phyloP scores from a whole-genome alignment of 495 filamentous ascomycete genomes.

The Chaetomidium leptoderma region DNA sequence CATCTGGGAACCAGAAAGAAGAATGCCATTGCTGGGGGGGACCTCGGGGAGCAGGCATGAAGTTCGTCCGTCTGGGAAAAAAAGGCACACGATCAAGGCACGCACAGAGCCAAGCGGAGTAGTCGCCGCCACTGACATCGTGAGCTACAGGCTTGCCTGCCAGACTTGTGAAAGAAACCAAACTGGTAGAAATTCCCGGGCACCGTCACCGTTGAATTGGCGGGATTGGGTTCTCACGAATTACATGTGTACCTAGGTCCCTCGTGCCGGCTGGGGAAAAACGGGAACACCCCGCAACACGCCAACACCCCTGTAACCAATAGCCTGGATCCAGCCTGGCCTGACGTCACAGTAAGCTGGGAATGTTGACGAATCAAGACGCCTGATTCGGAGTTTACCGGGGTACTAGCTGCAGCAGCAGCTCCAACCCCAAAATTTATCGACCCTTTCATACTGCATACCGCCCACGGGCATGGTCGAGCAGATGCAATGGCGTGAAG shows the following conservation, averaged over 20 bases:
- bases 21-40: too few species aligned
- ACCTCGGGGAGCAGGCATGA: background rate
- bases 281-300: background rate
- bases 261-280: background rate
- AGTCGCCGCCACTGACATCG: constrained; percentile 7
- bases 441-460: background rate
- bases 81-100: constrained; percentile 2
- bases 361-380: constrained; percentile 7
- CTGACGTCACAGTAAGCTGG: constrained; percentile 17
- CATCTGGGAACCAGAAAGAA: background rate
- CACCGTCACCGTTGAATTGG: too few species aligned
- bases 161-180: too few species aligned
- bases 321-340: background rate
- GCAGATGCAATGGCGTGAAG: background rate
- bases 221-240: too few species aligned
- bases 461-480: background rate
- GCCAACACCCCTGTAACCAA: constrained; percentile 4
- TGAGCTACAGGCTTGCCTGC: background rate
- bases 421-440: background rate
- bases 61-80: background rate
- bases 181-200: too few species aligned
- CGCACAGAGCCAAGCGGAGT: background rate
- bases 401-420: constrained; percentile 5
- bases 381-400: constrained; percentile 10
- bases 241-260: too few species aligned